Percentiles rank a stretch among this genome's conserved stretches.
These are phyloP conservation scores for Cruciata laevipes DNA, from an alignment of 257 asterid species.

Conservation along the genomic window DNA sequence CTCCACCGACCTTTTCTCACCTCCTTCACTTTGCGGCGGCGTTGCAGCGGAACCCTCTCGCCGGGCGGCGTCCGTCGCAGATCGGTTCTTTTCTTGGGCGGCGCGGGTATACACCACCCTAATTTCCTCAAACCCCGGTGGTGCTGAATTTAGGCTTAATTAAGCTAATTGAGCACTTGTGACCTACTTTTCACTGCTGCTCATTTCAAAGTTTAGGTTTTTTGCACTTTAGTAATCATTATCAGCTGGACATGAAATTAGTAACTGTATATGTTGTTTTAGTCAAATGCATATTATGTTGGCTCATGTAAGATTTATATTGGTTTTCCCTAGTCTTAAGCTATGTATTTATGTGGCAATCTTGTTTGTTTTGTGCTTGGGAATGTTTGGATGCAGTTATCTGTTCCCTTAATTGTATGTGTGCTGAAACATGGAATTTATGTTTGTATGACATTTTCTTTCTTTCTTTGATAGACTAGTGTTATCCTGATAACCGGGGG, in stretches of 20 bases:
- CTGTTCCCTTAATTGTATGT: too few relatives aligned
- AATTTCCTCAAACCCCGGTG: too few relatives aligned
- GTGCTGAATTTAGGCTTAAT: neutral
- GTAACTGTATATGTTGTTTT: neutral
- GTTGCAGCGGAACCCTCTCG: too few relatives aligned
- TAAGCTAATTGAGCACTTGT: neutral
- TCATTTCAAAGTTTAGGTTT: neutral
- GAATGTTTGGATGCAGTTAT: too few relatives aligned
- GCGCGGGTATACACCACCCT: too few relatives aligned
- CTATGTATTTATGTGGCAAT: neutral
- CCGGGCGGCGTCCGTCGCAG: too few relatives aligned
- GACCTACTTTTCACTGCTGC: neutral
- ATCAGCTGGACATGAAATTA: too few relatives aligned
- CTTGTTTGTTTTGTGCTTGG: neutral
- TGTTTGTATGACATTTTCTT: slow-evolving; percentile 21
- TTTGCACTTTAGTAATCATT: neutral
- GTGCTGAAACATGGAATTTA: slow-evolving; percentile 20
- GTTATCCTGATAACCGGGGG: slow-evolving; percentile 16
- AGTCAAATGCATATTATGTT: neutral
- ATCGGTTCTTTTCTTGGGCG: too few relatives aligned
- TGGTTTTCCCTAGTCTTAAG: neutral
- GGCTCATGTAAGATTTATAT: neutral
- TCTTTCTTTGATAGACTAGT: slow-evolving; percentile 22
- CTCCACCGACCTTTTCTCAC: too few relatives aligned
- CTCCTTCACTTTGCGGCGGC: too few relatives aligned